Evolutionary conservation across 768 basidiomycete species (phyloP).

Genomic region (Hortiboletus flavorubellus): DNA sequence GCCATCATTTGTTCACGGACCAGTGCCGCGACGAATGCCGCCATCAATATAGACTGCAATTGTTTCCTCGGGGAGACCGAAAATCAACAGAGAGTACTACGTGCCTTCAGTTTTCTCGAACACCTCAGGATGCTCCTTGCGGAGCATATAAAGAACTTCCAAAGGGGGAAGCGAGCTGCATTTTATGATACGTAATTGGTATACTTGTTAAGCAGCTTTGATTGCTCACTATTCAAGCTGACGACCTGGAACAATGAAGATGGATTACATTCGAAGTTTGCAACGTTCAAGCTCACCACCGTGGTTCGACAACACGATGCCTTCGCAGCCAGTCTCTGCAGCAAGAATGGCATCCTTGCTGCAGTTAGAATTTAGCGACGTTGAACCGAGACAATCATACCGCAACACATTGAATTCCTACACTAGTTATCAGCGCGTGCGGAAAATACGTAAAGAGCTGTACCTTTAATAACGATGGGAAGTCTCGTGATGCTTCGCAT

Average conservation of each 20-base stretch:
- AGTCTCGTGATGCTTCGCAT: conserved; percentile 63
- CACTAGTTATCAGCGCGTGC: conserved; percentile 6
- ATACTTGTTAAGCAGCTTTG: background rate
- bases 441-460: background rate
- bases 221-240: conserved; percentile 73
- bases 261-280: background rate
- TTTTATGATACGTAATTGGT: conserved; percentile 12
- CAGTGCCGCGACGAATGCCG: conserved; percentile 69
- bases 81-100: conserved; percentile 1
- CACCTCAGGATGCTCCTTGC: conserved; percentile 69
- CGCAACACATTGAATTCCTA: conserved; percentile 74
- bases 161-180: conserved; percentile 70
- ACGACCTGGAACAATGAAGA: conserved; percentile 42
- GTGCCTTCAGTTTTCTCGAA: conserved; percentile 68
- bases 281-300: conserved; percentile 51
- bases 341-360: conserved; percentile 82
- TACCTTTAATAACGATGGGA: conserved; percentile 75
- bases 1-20: conserved; percentile 32
- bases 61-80: conserved; percentile 4
- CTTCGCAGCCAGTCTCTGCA: conserved; percentile 78
- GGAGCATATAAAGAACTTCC: conserved; percentile 73
- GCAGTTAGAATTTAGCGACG: conserved; percentile 3
- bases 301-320: conserved; percentile 88
- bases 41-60: conserved; percentile 82
- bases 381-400: conserved; percentile 31